Evolutionary conservation across 495 filamentous ascomycete genomes (phyloP).

Genomic region (Tuber magnatum): DNA sequence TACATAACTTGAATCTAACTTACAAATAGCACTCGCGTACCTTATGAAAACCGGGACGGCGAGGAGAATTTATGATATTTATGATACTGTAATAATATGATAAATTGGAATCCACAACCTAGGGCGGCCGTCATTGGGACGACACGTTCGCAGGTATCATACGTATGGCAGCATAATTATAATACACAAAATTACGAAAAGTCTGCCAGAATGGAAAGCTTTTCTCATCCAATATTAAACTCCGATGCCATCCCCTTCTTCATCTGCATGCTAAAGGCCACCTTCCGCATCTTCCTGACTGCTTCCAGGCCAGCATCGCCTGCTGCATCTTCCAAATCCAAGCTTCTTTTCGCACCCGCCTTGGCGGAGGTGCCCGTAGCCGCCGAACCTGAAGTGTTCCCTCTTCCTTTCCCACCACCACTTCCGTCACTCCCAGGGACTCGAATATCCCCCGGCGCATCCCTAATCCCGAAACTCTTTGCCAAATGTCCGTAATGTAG

Average conservation of each 20-base stretch:
- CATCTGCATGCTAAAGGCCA: conserved; percentile 36
- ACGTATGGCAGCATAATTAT: conserved; percentile 4
- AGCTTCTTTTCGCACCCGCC: conserved; percentile 26
- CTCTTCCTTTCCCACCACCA: conserved; percentile 39
- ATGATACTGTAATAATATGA: no score
- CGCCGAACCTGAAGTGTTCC: neutral
- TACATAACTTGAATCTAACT: no score
- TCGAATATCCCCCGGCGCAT: conserved; percentile 78
- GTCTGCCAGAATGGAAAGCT: neutral
- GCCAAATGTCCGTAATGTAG: conserved; percentile 90
- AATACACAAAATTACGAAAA: conserved; percentile 12
- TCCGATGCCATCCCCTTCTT: conserved; percentile 31
- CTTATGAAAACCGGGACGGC: no score
- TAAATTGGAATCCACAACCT: neutral
- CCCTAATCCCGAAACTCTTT: conserved; percentile 82
- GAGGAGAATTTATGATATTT: neutral
- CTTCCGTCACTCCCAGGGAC: conserved; percentile 48
- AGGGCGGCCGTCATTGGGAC: neutral
- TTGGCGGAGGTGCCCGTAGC: neutral
- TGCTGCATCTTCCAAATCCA: conserved; percentile 20
- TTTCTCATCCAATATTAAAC: conserved; percentile 39
- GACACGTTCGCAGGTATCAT: neutral
- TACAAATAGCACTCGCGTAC: no score
- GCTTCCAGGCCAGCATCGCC: conserved; percentile 21
- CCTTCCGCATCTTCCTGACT: conserved; percentile 40